These are phyloP conservation scores for Tricholoma sp. DNA, from an alignment of 768 basidiomycete species.

Conservation along the genomic window DNA sequence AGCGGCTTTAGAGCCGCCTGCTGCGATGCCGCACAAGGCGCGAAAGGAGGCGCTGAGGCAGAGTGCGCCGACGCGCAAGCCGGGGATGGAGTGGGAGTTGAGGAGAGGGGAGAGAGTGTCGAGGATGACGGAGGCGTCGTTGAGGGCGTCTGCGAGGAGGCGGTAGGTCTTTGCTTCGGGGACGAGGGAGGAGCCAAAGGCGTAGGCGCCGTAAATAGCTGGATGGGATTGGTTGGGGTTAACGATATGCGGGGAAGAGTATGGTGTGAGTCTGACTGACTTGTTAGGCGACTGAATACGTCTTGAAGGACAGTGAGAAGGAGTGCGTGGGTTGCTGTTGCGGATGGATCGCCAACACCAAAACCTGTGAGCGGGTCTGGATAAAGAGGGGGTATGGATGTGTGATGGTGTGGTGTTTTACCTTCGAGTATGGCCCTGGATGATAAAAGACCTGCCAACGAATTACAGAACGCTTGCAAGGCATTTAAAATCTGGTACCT, in stretches of 20 bases:
- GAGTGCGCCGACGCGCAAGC: conserved; percentile 42
- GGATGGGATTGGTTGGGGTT: neutral
- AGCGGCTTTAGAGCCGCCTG: conserved; percentile 66
- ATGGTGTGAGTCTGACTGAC: conserved; percentile 30
- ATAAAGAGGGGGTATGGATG: neutral
- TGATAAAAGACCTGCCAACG: conserved; percentile 55
- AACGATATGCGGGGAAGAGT: neutral
- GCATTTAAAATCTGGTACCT: conserved; percentile 68
- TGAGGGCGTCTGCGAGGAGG: conserved; percentile 60
- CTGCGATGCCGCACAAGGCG: conserved; percentile 57
- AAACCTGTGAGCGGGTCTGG: conserved; percentile 35
- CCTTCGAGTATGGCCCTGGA: conserved; percentile 68
- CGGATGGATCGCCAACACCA: conserved; percentile 65
- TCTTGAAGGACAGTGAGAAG: conserved; percentile 65
- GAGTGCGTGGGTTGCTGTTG: conserved; percentile 60
- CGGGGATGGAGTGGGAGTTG: conserved; percentile 27
- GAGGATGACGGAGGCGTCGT: conserved; percentile 54
- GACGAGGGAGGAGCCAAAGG: conserved; percentile 56
- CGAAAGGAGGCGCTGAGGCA: conserved; percentile 57
- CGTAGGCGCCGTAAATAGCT: conserved; percentile 63
- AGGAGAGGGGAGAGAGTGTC: conserved; percentile 59
- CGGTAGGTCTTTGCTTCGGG: conserved; percentile 71
- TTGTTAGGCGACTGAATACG: conserved; percentile 55
- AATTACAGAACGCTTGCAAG: conserved; percentile 66
- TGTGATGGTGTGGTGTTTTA: conserved; percentile 12